A percentile compares a stretch with the other conserved stretches of the same genome.
phyloP scores from a whole-genome alignment of 2,329 filamentous ascomycete genomes.

The Xylaria sp. region DNA sequence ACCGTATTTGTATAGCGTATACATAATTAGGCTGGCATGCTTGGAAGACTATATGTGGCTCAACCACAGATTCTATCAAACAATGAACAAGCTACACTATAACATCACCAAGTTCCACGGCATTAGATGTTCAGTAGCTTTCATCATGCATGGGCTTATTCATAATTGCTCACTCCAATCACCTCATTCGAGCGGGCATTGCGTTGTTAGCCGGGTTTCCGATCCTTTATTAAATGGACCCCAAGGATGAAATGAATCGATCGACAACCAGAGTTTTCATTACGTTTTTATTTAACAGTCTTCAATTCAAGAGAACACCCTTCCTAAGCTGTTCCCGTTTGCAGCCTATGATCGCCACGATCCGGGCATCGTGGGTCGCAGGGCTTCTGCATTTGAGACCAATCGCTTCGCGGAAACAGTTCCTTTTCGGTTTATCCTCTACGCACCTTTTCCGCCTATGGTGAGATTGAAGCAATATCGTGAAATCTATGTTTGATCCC shows the following conservation, averaged over 20 bases:
- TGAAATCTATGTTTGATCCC: slow-evolving; percentile 21
- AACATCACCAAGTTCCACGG: slow-evolving; percentile 14
- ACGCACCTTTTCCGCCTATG: slow-evolving; percentile 16
- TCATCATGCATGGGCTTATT: slow-evolving; percentile 19
- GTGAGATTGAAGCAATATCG: slow-evolving; percentile 28
- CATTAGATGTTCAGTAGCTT: slow-evolving; percentile 7
- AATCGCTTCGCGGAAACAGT: slow-evolving; percentile 24
- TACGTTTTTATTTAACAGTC: slow-evolving; percentile 33
- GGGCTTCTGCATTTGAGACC: slow-evolving; percentile 9
- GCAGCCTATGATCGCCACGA: slow-evolving; percentile 27
- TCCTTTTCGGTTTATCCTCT: slow-evolving; percentile 26
- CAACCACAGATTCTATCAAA: slow-evolving; percentile 6
- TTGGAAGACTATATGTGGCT: slow-evolving; percentile 10
- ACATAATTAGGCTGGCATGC: background rate
- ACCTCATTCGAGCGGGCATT: slow-evolving; percentile 23
- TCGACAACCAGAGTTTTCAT: slow-evolving; percentile 36
- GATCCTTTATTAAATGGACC: slow-evolving; percentile 34
- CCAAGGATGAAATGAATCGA: slow-evolving; percentile 32
- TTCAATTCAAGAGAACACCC: background rate
- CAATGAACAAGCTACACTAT: slow-evolving; percentile 11
- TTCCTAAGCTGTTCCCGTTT: background rate
- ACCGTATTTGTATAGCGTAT: background rate
- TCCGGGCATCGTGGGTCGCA: slow-evolving; percentile 23
- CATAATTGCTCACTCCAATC: slow-evolving; percentile 18
- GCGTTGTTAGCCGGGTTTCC: slow-evolving; percentile 33